Base-by-base conservation (phyloP, 371 early-diverging fungal genomes). In the Pancytospora philotis region DNA sequence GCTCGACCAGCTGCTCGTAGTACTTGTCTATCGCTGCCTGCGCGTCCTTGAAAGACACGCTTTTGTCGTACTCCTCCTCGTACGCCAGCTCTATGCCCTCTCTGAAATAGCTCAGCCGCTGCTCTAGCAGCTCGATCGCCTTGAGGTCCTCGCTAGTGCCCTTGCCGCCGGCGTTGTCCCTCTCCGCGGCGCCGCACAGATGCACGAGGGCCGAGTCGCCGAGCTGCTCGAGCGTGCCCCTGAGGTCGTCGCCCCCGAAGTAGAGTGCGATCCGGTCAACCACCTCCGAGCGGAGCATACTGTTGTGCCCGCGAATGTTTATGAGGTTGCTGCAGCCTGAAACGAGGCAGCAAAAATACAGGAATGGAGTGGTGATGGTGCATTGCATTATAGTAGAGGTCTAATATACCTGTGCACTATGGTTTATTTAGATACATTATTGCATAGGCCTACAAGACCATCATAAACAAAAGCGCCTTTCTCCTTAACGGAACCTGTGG, bases 231-330 rank as follows among this genome's bases (percentile, higher is more conserved):
- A 81, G 22, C 10, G 68, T 67, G 28, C 68, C 55, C 59, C 75
- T 62, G 16, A 68, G 51, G 2, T 63, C 76, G 53, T 79, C 75
- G 38, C 70, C 72, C 10, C 72, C 70, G 45, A 81, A 64, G 68
- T 79, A 81, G n/a, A 81, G 32, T 3, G 62, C 27, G 3, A 79
- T 56, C 48, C 66, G 57, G 37, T 65, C 65, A 68, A 81, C 74
- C 53, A 73, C 64, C 69, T 81, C 81, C 52, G 74, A 74, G 63
- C 79, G 60, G 37, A 81, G 51, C 79, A 79, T 78, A n/a, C 45
- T 41, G n/a, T n/a, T n/a, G n/a, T n/a, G n/a, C n/a, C n/a, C n/a
- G n/a, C n/a, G n/a, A n/a, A n/a, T n/a, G n/a, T n/a, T n/a, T n/a
- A n/a, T n/a, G n/a, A n/a, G n/a, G n/a, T n/a, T n/a, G n/a, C n/a